Base-by-base conservation (phyloP, 2,329 filamentous ascomycete genomes). In the Aspergillus terreus region DNA sequence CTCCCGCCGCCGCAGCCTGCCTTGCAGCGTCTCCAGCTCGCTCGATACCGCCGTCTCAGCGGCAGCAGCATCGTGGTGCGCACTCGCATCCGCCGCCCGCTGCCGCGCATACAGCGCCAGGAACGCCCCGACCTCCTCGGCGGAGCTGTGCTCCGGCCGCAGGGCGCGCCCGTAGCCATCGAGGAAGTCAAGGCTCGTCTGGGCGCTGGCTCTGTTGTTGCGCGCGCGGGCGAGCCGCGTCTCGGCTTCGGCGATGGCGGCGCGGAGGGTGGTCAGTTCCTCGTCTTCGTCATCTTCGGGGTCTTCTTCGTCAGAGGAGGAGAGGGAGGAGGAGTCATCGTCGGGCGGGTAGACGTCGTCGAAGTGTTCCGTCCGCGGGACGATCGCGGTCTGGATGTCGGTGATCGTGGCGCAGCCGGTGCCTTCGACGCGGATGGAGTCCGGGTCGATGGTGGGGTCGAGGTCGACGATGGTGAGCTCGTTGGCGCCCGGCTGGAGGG, bases 341-440 rank as follows among this genome's bases (percentile, higher is more conserved):
- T 38, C 35, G 12, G 35, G 27, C 6, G 79, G 77, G 55, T 82
- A 82, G 14, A 80, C 62, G 25, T 84, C 80, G 44, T 80, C 66
- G 49, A 82, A 83, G 23, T 73, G 70, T 25, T 83, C 78, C 14
- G 69, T 72, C 55, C 84, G 83, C 2, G 77, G 76, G 9, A 85
- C 70, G 6, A 80, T 70, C 53, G 85, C 78, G 38, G 86, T 77
- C 9, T 79, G 77, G 55, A 87, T 84, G 60, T 88, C 83, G 10
- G 78, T 81, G 59, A 85, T 82, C 46, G 78, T 78, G 7, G 80
- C 82, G 0, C 76, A 64, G n/a, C 81, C 80, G 47, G 76, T 77
- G 43, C 82, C 81, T 58, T 84, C 81, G 32, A 85, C 76, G 58
- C 82, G 82, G 67, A 85, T 79, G 9, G 79, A 82, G 57, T 80